Evolutionary conservation across 2,329 filamentous ascomycete genomes (phyloP), one percentile per base, ranked within the genome.

Genomic region (Monilinia aucupariae): DNA sequence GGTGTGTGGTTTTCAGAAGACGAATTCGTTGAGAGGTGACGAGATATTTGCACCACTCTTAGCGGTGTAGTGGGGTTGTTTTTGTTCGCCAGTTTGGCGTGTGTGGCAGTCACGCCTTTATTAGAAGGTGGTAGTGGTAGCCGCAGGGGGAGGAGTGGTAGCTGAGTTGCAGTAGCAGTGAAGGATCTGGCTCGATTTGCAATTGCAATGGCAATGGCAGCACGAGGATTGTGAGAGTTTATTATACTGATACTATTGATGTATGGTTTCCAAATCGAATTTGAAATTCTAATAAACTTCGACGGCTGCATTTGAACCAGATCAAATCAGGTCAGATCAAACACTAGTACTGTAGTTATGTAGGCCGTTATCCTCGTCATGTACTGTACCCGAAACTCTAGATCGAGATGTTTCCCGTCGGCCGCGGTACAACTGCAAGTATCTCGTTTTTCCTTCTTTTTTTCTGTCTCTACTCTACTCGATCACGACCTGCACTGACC

Each of bases 11-110:
- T 59, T 47, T 59, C n/a, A 20, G 32, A 51, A 13, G 54, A 59
- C 43, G 60, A 62, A 62, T n/a, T 58, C 20, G 60, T 56, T 62
- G 61, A 63, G 61, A 63, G 47, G 54, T 63, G 61, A 48, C 54
- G 47, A 59, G 61, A 59, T 59, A 63, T 59, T 63, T 63, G 61
- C 37, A 55, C 51, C 60, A 62, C 41, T 62, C 60, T 55, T n/a
- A 30, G 45, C 41, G 43, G 43, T 34, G 47, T 58, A 43, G 60
- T 48, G 59, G 59, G 39, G 49, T 53, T 43, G 20, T 13, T 41
- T 62, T 62, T 50, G 53, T 62, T 62, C 53, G 52, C 51, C 53
- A 55, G 60, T 45, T 55, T 62, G 53, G 34, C 51, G 30, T 56
- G 51, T n/a, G 48, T 27, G 58, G 58, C 58, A 32, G 58, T 60